Evolutionary conservation across 345 rosid genomes (phyloP), one percentile per base, ranked within the genome.

Genomic region (Dipteronia sinensis): DNA sequence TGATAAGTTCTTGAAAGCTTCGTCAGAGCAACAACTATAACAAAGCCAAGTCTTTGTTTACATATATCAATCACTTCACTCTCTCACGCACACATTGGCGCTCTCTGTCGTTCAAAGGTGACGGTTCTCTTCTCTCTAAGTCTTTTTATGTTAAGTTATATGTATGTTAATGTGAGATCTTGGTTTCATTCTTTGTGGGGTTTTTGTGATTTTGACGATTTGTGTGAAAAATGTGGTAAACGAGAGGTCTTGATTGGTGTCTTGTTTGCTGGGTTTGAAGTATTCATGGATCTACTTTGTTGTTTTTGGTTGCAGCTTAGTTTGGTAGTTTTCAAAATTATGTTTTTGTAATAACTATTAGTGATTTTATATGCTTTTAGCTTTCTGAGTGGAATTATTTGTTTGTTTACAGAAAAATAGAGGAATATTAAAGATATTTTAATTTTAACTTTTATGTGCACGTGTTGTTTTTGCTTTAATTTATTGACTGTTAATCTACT

Each of bases 41-140:
- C 9, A 27, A 25, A 19, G 44, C 2, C 58, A n/a, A 70, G 22
- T 42, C 6, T 42, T 42, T 67, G 23, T 40, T n/a, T 34, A 20
- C 71, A 17, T 71, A 42, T 76, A 59, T 59, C 64, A 59, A 2
- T 20, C 64, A 74, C 19, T 64, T 13, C 22, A 16, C 64, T 67
- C 25, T 4, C 49, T 46, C 3, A 2, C 46, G 29, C 22, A 22
- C 81, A 44, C 77, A 63, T 82, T 82, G 87, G 82, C 83, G 84
- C 77, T 66, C 77, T 61, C 65, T 62, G 47, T 76, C 70, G 71
- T 68, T 31, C 77, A n/a, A 19, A 73, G 84, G 86, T 79, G 49
- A 59, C 67, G 0, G 0, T 12, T 62, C 19, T 66, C 71, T 72
- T 19, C 74, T 23, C 73, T 69, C 74, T 76, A 61, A 58, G 47